A percentile compares a stretch with the other conserved stretches of the same genome.
phyloP scores from a whole-genome alignment of 2,329 filamentous ascomycete genomes.

The Stemphylium lycopersici region DNA sequence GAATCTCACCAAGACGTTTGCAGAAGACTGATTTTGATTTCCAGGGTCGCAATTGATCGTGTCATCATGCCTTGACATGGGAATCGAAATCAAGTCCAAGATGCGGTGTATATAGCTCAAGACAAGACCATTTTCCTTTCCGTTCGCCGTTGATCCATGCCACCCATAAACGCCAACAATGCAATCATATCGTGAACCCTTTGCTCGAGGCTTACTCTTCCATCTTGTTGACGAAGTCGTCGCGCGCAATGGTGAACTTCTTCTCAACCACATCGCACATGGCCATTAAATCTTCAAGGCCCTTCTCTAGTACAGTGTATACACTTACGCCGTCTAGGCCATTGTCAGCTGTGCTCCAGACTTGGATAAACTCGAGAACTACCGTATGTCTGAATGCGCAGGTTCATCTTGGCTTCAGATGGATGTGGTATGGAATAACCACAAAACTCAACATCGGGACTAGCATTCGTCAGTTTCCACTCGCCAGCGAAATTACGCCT shows the following conservation, averaged over 20 bases:
- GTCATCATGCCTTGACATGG: conserved; percentile 5
- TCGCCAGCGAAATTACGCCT: not conserved
- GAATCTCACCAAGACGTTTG: no score
- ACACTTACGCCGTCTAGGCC: conserved; percentile 75
- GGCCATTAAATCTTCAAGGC: conserved; percentile 84
- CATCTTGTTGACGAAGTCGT: conserved; percentile 61
- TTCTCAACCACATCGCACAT: conserved; percentile 93
- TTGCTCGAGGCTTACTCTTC: conserved; percentile 22
- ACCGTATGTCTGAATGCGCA: conserved; percentile 98
- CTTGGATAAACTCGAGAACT: conserved; percentile 18
- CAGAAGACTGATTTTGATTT: conserved; percentile 12
- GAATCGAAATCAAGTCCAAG: conserved; percentile 20
- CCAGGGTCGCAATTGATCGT: conserved; percentile 48
- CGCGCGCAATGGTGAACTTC: conserved; percentile 75
- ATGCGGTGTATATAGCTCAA: conserved; percentile 43
- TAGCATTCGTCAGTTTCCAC: conserved; percentile 48
- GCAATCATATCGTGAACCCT: conserved; percentile 17
- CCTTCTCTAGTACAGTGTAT: conserved; percentile 86
- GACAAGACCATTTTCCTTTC: conserved; percentile 46
- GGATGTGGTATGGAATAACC: conserved; percentile 98
- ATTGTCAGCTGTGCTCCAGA: conserved; percentile 4
- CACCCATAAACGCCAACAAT: conserved; percentile 43
- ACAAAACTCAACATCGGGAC: conserved; percentile 96
- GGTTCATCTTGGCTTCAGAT: conserved; percentile 94
- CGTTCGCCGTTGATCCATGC: conserved; percentile 31